Base-by-base conservation (phyloP, 768 basidiomycete species). In the Tricholoma matsutake region DNA sequence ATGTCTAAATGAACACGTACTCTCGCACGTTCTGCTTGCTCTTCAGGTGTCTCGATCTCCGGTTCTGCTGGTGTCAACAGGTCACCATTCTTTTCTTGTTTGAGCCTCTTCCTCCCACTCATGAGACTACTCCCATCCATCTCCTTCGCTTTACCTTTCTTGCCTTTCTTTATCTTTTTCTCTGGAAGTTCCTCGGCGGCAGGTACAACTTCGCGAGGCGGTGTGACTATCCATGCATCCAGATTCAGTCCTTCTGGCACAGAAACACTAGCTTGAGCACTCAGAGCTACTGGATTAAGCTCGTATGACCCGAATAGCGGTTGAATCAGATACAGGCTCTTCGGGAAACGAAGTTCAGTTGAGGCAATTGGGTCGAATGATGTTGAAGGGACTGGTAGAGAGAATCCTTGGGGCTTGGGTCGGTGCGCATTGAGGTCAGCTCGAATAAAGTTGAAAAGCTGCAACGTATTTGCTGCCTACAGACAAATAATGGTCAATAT, bases 211-310 rank as follows among this genome's bases (percentile, higher is more conserved):
- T 82, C 80, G 1, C 73, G 77, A 1, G 81, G 78, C 8, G 86
- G 87, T 2, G 90, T 83, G 3, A 94, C 85, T 58, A 97, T 88
- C 86, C 93, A 95, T 0, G 79, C 74, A 63, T 97, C 92, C 4
- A 98, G 81, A 73, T 98, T 87, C 32, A 98, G 76, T 1, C 88
- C 94, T 3, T 91, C 90, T 0, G 97, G 97, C 2, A 92, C 65
- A 5, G 84, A 83, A 0, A 98, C 89, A 61, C 86, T 88, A 4
- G 81, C 84, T 76, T 98, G 96, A 3, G 96, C 96, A 58, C 78
- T 77, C 1, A 75, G 63, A 6, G 89, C 94, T 37, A 98, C 91
- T 0, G 95, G 89, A 62, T 92, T 94, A 18, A 99, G 84, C 62
- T 93, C 89, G 67, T 96, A 87, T 5, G 81, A 68, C 16, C 82